Evolutionary conservation across 2,329 filamentous ascomycete species (phyloP).

Genomic region (Ceratocystis destructans): DNA sequence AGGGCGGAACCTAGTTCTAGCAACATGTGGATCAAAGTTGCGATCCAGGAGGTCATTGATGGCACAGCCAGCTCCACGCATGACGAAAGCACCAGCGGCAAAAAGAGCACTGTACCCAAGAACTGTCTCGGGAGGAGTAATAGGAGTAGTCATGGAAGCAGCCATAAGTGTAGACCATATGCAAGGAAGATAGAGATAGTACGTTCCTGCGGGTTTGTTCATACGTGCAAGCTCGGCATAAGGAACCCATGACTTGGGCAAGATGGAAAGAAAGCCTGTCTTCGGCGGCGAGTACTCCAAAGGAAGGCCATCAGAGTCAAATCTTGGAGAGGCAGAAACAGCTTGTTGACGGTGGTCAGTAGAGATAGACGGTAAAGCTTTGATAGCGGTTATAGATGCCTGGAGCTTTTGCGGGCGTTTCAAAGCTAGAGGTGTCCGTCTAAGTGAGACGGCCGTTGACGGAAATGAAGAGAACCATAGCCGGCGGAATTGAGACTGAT

Average conservation of each 20-base stretch:
- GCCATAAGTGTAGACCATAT: conserved; percentile 73
- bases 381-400: neutral
- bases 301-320: conserved; percentile 17
- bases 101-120: conserved; percentile 56
- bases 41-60: conserved; percentile 89
- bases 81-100: conserved; percentile 62
- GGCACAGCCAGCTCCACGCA: conserved; percentile 77
- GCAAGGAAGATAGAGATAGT: conserved; percentile 77
- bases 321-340: neutral
- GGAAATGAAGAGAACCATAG: neutral
- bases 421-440: neutral
- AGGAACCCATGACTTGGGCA: conserved; percentile 59
- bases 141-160: conserved; percentile 51
- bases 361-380: neutral
- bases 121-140: conserved; percentile 46
- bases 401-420: neutral
- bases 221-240: conserved; percentile 72
- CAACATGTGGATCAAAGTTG: conserved; percentile 69
- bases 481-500: conserved; percentile 2
- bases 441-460: neutral
- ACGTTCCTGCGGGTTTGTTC: conserved; percentile 67
- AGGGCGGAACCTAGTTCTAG: conserved; percentile 61
- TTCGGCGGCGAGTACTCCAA: conserved; percentile 52
- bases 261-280: conserved; percentile 53
- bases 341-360: neutral